Evolutionary conservation across 108 stramenopile species (phyloP), one percentile per base, ranked within the genome.

Genomic region (Chaetoceros muelleri): DNA sequence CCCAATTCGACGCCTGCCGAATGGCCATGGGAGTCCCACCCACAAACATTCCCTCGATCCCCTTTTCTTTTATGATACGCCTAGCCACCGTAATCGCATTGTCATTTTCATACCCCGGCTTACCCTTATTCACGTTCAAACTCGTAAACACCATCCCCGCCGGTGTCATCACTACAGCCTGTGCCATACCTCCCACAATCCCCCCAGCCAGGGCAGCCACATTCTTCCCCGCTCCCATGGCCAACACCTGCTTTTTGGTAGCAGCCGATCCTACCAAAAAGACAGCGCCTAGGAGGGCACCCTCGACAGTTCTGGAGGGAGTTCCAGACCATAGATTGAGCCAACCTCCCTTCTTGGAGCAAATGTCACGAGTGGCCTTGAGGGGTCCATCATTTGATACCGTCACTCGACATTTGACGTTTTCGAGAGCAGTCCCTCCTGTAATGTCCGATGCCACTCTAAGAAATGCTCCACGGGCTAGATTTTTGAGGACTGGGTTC

Each of bases 1-100:
- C 58, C 79, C 79, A 76, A 40, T 80, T 80, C 52, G 75, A 64
- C 10, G 72, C 70, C 46, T 80, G 79, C 30, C 79, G 60, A 2
- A 76, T 2, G 7, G 57, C 57, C 70, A 80, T 72, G 30, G 79
- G 71, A 22, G 51, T 24, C 23, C 47, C 28, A 19, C 75, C 71
- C 18, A 21, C 50, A 44, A 44, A 80, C 45, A 80, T 46, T 1
- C 79, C 80, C 19, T 5, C 10, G 2, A 71, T 0, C 8, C 75
- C 79, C 54, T 70, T 61, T 34, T 80, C 65, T 23, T 70, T 30
- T 8, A 75, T 20, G 25, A 76, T 70, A 29, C 69, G 62, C 45
- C 55, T 58, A 7, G 71, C 50, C 10, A 75, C 68, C 2, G 64
- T 67, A n/a, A 57, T 44, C 13, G 76, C 72, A 53, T 66, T 78